Evolutionary conservation across 2,329 filamentous ascomycete genomes (phyloP).

Genomic region (Arachnopeziza araneosa): DNA sequence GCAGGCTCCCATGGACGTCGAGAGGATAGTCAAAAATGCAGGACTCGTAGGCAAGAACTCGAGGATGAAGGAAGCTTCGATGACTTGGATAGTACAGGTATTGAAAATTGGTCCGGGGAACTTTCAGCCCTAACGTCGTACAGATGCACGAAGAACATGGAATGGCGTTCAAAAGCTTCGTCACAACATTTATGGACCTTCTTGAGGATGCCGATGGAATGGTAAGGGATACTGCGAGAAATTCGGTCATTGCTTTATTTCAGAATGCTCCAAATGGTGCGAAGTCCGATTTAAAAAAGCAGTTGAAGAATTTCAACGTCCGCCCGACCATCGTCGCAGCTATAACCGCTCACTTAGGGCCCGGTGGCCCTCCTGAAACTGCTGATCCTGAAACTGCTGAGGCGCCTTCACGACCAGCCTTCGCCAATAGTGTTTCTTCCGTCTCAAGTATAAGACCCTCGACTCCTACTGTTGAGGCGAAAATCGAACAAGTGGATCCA

Average conservation of each 20-base stretch:
- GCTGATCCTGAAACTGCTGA: constrained; percentile 27
- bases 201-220: constrained; percentile 86
- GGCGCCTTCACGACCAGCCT: constrained; percentile 38
- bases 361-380: constrained; percentile 34
- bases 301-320: constrained; percentile 78
- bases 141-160: constrained; percentile 77
- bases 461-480: constrained; percentile 59
- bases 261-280: constrained; percentile 74
- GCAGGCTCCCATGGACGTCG: constrained; percentile 65
- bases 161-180: constrained; percentile 77
- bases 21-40: constrained; percentile 70
- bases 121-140: constrained; percentile 2
- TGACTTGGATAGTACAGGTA: constrained; percentile 81
- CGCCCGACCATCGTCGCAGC: constrained; percentile 78
- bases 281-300: constrained; percentile 82
- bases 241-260: constrained; percentile 81
- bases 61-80: constrained; percentile 75
- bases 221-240: constrained; percentile 80
- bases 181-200: constrained; percentile 75
- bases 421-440: constrained; percentile 49
- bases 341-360: constrained; percentile 69
- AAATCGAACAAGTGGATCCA: constrained; percentile 68
- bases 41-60: constrained; percentile 77
- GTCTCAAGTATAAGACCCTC: constrained; percentile 39
- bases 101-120: neutral